Percentiles rank a stretch among this genome's conserved stretches.
Conservation (phyloP, 2,329 filamentous ascomycete genomes). For the Alternaria conjuncta region DNA sequence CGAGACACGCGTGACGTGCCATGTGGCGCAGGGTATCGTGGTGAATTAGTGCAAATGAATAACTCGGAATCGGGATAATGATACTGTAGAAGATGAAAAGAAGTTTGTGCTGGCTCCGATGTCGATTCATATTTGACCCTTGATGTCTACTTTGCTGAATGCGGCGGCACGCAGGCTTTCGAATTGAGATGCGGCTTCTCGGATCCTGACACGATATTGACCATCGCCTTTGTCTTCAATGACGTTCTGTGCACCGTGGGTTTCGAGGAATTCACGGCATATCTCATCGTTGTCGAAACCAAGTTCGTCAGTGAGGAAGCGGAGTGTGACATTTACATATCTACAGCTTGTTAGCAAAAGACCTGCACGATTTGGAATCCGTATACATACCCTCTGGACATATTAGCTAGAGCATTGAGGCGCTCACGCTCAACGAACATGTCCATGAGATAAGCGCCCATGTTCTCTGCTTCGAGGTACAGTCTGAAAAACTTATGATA, state of each 20-base stretch:
- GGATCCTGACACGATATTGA: constrained; percentile 59
- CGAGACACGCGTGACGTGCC: constrained; percentile 33
- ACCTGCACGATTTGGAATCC: too few relatives aligned
- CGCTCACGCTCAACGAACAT: constrained; percentile 97
- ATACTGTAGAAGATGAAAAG: constrained; percentile 7
- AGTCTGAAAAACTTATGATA: constrained; percentile 98
- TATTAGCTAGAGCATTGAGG: constrained; percentile 84
- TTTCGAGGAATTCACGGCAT: constrained; percentile 87
- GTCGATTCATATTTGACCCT: constrained; percentile 84
- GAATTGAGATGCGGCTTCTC: constrained; percentile 69
- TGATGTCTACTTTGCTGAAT: constrained; percentile 91
- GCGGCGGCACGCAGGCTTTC: constrained; percentile 75
- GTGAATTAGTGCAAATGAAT: constrained; percentile 17
- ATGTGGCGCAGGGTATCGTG: constrained; percentile 31
- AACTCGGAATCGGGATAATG: constrained; percentile 12
- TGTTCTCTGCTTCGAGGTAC: constrained; percentile 91
- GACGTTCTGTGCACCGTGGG: constrained; percentile 75
- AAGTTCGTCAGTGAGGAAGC: constrained; percentile 94
- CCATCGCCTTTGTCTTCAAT: constrained; percentile 74
- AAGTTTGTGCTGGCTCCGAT: constrained; percentile 10
- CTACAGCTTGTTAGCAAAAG: constrained; percentile 65
- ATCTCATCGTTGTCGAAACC: constrained; percentile 93
- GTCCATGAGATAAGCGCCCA: constrained; percentile 98
- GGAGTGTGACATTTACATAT: constrained; percentile 88
- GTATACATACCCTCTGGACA: constrained; percentile 89